phyloP scores from a whole-genome alignment of 352 stramenopile species.

The Phytophthora quininea region DNA sequence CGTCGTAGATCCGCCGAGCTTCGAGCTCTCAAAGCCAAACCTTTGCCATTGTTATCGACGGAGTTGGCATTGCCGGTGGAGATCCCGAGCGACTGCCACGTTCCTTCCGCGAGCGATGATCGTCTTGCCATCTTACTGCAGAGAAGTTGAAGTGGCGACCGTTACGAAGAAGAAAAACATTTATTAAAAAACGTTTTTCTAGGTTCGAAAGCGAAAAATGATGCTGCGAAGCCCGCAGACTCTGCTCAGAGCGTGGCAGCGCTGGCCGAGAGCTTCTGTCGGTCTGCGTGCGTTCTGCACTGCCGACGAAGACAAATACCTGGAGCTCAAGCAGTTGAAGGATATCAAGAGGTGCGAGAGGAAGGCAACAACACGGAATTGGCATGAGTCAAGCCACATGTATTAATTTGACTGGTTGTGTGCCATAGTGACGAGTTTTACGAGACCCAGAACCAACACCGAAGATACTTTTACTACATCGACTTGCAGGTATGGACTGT shows the following conservation, averaged over 20 bases:
- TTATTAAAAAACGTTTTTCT: too few relatives aligned
- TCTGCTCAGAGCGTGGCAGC: constrained; percentile 15
- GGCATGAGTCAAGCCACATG: neutral
- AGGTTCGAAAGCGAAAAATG: neutral
- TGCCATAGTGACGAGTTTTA: constrained; percentile 71
- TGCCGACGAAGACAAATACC: constrained; percentile 68
- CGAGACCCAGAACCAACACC: constrained; percentile 58
- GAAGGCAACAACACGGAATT: neutral
- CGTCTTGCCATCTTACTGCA: constrained; percentile 8
- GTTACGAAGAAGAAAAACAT: constrained; percentile 2
- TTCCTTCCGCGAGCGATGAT: constrained; percentile 1
- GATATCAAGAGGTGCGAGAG: constrained; percentile 76
- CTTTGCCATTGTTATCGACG: constrained; percentile 9
- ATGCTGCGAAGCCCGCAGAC: constrained; percentile 2
- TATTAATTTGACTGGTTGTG: neutral
- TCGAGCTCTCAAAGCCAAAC: constrained; percentile 8
- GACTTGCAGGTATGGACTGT: constrained; percentile 63
- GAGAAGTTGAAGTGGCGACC: constrained; percentile 22
- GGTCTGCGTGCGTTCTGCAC: constrained; percentile 29
- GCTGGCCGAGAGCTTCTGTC: neutral
- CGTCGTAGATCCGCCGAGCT: constrained; percentile 15
- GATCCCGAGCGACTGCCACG: constrained; percentile 16
- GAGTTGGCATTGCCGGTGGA: constrained; percentile 4
- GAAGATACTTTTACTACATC: constrained; percentile 87
- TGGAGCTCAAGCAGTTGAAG: constrained; percentile 77